Evolutionary conservation across 2,329 filamentous ascomycete species (phyloP).

Genomic region (Pseudopyrenochaeta lycopersici): DNA sequence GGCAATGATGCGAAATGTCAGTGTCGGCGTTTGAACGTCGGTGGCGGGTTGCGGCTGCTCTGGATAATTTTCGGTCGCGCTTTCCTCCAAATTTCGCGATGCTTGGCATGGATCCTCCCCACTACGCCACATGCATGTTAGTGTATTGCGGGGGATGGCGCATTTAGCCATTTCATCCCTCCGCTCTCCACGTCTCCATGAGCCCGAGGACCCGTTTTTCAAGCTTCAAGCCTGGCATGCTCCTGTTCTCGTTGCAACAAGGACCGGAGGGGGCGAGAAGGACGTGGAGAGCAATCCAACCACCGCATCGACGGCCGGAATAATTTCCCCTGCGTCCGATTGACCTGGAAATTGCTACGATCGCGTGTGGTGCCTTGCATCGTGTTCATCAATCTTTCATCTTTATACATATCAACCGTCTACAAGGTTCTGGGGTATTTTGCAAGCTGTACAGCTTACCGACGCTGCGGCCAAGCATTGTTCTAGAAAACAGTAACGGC

Average conservation of each 20-base stretch:
- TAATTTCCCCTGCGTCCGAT: conserved; percentile 27
- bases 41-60: neutral
- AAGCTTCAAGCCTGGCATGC: conserved; percentile 15
- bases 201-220: conserved; percentile 40
- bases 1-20: neutral
- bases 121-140: conserved; percentile 14
- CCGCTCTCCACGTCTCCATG: conserved; percentile 23
- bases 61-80: conserved; percentile 25
- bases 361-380: conserved; percentile 1
- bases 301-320: conserved; percentile 23
- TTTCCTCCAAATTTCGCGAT: conserved; percentile 17
- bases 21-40: neutral
- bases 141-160: conserved; percentile 26
- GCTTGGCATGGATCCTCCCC: conserved; percentile 8
- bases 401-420: neutral
- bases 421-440: neutral
- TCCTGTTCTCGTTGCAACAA: neutral
- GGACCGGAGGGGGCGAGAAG: neutral
- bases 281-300: neutral
- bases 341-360: neutral
- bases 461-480: conserved; percentile 16
- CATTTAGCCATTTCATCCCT: conserved; percentile 40
- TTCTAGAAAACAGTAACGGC: conserved; percentile 25
- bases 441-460: conserved; percentile 4
- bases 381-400: conserved; percentile 13